phyloP scores from a whole-genome alignment of 169 alveolate genomes.

The Perkinsus chesapeaki region DNA sequence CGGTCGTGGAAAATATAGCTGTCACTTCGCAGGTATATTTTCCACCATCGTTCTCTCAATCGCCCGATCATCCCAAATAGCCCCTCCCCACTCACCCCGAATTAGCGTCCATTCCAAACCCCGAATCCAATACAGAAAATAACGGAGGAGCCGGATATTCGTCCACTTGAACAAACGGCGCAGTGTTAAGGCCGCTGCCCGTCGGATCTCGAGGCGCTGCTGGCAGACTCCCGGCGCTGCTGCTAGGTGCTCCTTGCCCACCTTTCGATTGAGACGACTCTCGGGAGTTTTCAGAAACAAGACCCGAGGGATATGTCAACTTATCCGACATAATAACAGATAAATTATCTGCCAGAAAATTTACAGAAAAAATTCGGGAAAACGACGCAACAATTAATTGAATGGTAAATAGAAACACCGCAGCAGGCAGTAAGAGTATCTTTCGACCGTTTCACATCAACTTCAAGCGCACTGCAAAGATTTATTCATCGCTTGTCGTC shows the following conservation, averaged over 20 bases:
- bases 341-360: too few relatives aligned
- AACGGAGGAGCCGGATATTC: not conserved
- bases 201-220: not conserved
- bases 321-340: not conserved
- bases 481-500: not conserved
- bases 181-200: not conserved
- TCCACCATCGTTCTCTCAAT: too few relatives aligned
- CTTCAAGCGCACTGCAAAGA: not conserved
- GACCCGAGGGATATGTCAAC: not conserved
- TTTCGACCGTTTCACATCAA: not conserved
- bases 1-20: too few relatives aligned
- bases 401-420: not conserved
- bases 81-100: too few relatives aligned
- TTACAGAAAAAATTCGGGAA: too few relatives aligned
- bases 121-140: too few relatives aligned
- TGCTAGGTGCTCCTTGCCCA: too few relatives aligned
- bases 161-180: not conserved
- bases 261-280: too few relatives aligned
- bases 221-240: not conserved
- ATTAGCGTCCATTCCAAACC: too few relatives aligned
- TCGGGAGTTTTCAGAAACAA: not conserved
- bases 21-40: too few relatives aligned
- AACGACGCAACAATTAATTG: not conserved
- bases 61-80: too few relatives aligned
- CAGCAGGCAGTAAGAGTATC: not conserved